Evolutionary conservation across 768 basidiomycete genomes (phyloP).

Genomic region (Myochromella boudieri): DNA sequence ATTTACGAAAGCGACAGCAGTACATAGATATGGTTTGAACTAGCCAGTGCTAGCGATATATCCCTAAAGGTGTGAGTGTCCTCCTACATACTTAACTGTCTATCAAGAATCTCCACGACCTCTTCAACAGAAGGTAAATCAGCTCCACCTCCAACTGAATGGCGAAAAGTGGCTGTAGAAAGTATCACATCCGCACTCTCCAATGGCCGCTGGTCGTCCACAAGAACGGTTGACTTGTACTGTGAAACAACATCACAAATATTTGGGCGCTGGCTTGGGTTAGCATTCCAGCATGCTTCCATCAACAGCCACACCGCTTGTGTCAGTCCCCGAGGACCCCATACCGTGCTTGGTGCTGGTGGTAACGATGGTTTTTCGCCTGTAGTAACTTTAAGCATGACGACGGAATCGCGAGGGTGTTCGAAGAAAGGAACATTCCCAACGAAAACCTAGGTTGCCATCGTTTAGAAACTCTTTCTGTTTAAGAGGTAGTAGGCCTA

Average conservation of each 20-base stretch:
- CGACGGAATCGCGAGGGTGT: background rate
- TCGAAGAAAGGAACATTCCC: constrained; percentile 4
- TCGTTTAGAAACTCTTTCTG: background rate
- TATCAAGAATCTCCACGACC: too few species aligned
- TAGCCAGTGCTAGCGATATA: too few species aligned
- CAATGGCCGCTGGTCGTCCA: background rate
- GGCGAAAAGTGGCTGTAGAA: too few species aligned
- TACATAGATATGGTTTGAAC: too few species aligned
- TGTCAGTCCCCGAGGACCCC: constrained; percentile 1
- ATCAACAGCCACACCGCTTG: constrained; percentile 1
- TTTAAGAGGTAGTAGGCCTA: background rate
- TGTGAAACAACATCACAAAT: constrained; percentile 1
- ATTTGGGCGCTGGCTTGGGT: background rate
- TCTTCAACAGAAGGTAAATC: too few species aligned
- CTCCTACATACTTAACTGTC: too few species aligned
- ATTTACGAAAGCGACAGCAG: too few species aligned
- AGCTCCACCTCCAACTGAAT: too few species aligned
- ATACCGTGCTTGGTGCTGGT: background rate
- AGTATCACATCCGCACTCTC: too few species aligned
- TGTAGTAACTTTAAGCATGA: background rate
- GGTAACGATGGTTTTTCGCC: constrained; percentile 1
- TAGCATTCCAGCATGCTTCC: background rate
- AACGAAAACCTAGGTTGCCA: background rate
- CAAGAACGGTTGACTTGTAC: background rate
- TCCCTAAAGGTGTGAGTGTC: too few species aligned